A percentile compares a stretch with the other conserved stretches of the same genome.
These are phyloP conservation scores for Penicillium sp. DNA, from an alignment of 2,329 filamentous ascomycete species.

Conservation along the genomic window DNA sequence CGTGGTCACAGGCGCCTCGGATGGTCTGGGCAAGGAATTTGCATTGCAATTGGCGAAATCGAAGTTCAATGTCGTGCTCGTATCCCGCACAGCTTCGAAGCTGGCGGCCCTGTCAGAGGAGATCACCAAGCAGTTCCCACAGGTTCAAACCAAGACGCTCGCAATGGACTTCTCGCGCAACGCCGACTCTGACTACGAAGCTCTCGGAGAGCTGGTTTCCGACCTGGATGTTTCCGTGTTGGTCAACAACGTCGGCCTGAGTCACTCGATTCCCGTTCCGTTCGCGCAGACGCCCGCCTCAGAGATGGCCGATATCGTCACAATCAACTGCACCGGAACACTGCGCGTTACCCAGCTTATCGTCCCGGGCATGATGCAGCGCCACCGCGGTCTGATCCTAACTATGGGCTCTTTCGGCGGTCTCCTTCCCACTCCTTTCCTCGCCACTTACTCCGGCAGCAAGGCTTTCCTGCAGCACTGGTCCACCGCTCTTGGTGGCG, in stretches of 20 bases:
- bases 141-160: constrained; percentile 70
- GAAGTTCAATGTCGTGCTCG: constrained; percentile 91
- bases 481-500: constrained; percentile 80
- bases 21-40: constrained; percentile 96
- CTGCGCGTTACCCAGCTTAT: constrained; percentile 83
- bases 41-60: constrained; percentile 84
- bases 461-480: constrained; percentile 98
- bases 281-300: constrained; percentile 76
- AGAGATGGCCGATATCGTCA: constrained; percentile 87
- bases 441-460: constrained; percentile 95
- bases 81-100: constrained; percentile 94
- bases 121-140: constrained; percentile 66
- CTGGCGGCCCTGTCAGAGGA: constrained; percentile 74
- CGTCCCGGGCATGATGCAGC: constrained; percentile 77
- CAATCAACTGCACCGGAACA: constrained; percentile 90
- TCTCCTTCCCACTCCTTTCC: constrained; percentile 82
- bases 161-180: constrained; percentile 91
- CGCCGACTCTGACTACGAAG: constrained; percentile 74
- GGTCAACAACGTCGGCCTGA: constrained; percentile 95
- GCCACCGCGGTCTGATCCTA: constrained; percentile 82
- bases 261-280: constrained; percentile 86
- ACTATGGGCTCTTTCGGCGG: constrained; percentile 98
- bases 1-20: constrained; percentile 89
- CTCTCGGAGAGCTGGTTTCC: constrained; percentile 65
- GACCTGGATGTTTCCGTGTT: constrained; percentile 81